These are phyloP conservation scores for Ceratocystis albifundus DNA, from an alignment of 2,329 filamentous ascomycete species.

Conservation along the genomic window DNA sequence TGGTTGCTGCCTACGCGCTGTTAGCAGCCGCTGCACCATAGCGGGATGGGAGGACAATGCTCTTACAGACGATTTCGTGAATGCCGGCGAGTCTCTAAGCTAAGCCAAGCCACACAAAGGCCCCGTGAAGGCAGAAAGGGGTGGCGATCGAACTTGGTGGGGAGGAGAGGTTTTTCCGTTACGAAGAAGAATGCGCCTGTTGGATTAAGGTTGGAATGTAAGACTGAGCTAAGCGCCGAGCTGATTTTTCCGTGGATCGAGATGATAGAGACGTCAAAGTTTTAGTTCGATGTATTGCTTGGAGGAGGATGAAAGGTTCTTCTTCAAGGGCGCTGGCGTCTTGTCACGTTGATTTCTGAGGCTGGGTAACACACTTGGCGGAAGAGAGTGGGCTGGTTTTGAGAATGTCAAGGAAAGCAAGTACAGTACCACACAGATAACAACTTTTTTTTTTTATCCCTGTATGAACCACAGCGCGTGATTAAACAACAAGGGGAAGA, in stretches of 20 bases:
- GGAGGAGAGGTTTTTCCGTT: not conserved
- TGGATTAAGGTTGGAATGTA: slow-evolving; percentile 6
- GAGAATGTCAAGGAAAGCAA: not conserved
- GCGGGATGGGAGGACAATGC: not conserved
- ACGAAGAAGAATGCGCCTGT: not conserved
- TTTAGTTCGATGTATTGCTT: not conserved
- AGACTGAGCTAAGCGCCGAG: not conserved
- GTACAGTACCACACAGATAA: not conserved
- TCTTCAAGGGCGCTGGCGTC: not conserved
- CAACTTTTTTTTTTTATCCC: slow-evolving; percentile 1
- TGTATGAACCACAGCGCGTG: not conserved
- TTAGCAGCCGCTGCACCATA: slow-evolving; percentile 1
- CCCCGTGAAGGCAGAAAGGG: not conserved
- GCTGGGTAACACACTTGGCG: not conserved
- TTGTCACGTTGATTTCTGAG: not conserved
- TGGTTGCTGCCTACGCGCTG: slow-evolving; percentile 6
- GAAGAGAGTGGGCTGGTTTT: not conserved
- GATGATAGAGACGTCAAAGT: not conserved
- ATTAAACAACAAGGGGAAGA: not conserved
- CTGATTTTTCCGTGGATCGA: not conserved
- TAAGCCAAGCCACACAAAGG: not conserved
- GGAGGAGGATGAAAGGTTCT: not conserved
- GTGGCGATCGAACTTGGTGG: not conserved
- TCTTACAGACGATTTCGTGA: not conserved
- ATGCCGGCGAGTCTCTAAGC: not conserved